Evolutionary conservation across 371 early-diverging fungal species (phyloP), one percentile per base, ranked within the genome.

Genomic region (Mucor mucedo): DNA sequence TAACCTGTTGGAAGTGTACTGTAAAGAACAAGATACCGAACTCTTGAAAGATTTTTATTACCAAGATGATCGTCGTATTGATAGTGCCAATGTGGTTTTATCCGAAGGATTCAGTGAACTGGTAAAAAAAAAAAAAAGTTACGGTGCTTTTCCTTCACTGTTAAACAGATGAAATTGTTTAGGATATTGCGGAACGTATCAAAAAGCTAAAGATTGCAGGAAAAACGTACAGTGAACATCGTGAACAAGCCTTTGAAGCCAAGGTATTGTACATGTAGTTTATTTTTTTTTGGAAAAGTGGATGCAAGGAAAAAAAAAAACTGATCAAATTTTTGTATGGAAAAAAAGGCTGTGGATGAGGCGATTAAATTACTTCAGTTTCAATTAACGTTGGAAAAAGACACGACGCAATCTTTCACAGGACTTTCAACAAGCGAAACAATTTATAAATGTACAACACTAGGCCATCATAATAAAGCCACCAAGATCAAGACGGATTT

Each of bases 41-140:
- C 72, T 97, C 0, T 79, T 98, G 53, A 89, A 90, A 56, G 92
- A 96, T 68, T 98, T 95, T 63, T 98, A 96, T 70, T 96, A 92
- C 71, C 97, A 97, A 75, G 96, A 96, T 65, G 99, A 98, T 70
- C 84, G 93, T 13, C 66, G 82, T 32, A 76, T 84, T 1, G 92
- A 94, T 27, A 85, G 83, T 14, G 97, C 95, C 11, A 88, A 89
- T 50, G 70, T 91, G 33, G 69, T 76, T 3, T 58, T 88, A 30
- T 61, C 80, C 7, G 86, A 89, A 72, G 88, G 85, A 7, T 90
- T 86, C 70, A 80, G 80, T 40, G 68, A 77, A 52, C 71, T 70
- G 59, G 87, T 85, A 76, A 58, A 5, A 38, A 38, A 39, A 10
- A 0, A 2, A n/a, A 29, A 55, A 85, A 81, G 21, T 21, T 21